Evolutionary conservation across 1,284 basidiomycete genomes (phyloP).

Genomic region (Irpex lacteus): DNA sequence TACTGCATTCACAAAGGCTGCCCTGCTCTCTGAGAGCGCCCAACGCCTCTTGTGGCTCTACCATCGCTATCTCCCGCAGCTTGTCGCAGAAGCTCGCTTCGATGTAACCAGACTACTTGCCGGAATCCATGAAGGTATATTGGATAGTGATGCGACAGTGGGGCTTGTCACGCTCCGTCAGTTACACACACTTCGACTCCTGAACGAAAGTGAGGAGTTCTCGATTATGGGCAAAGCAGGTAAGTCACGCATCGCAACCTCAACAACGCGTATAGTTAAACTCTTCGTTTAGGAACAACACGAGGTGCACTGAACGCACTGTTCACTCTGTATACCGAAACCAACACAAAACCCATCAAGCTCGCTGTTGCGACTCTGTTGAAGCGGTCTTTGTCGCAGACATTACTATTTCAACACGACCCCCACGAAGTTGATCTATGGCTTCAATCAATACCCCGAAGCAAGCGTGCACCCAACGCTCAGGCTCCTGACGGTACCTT

Average conservation of each 20-base stretch:
- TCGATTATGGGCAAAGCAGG: constrained; percentile 73
- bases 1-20: constrained; percentile 35
- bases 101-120: constrained; percentile 82
- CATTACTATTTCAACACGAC: constrained; percentile 83
- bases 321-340: constrained; percentile 57
- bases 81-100: constrained; percentile 78
- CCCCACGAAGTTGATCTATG: constrained; percentile 72
- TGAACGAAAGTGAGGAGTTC: constrained; percentile 76
- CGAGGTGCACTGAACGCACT: constrained; percentile 66
- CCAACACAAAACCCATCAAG: constrained; percentile 51
- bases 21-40: constrained; percentile 74
- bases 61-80: constrained; percentile 69
- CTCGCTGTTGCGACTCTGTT: constrained; percentile 57
- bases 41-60: constrained; percentile 84
- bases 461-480: constrained; percentile 32
- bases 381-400: constrained; percentile 58
- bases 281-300: constrained; percentile 29
- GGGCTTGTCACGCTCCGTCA: constrained; percentile 64
- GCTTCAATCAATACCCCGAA: constrained; percentile 60
- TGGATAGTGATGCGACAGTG: constrained; percentile 16
- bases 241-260: constrained; percentile 28
- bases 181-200: constrained; percentile 75
- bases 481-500: constrained; percentile 49
- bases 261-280: constrained; percentile 2
- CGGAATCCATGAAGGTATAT: constrained; percentile 36